Base-by-base conservation (phyloP, 2,329 filamentous ascomycete genomes). In the Stylonectria norvegica region DNA sequence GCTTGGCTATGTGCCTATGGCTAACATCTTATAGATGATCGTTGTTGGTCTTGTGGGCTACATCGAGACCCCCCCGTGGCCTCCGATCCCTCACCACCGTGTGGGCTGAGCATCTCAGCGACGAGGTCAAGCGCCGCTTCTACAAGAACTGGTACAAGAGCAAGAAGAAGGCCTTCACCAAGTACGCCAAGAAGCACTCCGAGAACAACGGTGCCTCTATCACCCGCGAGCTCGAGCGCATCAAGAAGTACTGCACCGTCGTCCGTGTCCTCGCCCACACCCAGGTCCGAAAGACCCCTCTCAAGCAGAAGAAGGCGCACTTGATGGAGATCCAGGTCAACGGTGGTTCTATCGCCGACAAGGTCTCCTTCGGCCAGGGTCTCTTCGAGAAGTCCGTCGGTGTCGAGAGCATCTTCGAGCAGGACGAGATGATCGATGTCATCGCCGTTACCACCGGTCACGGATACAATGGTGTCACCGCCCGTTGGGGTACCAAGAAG, bases 131-230 rank as follows among this genome's bases (percentile, higher is more conserved):
- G 86, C 88, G 93, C 67, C 88, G 93, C 70, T 98, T 98, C 89
- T 98, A 98, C 88, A 97, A 97, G 89, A 98, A 98, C 86, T 98
- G 93, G 93, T 98, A 98, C 87, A 95, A 95, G 86, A 89, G 84
- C 83, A 98, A 98, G 90, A 97, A 96, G 89, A 98, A 98, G 91
- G 93, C 93, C 52, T 98, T 98, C 81, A 98, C 93, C 82, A 96
- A 95, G 82, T 98, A 98, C 78, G 89, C 93, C 80, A 98, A 97
- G 89, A 91, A 95, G 85, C 89, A 97, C 85, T 89, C 91, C 55
- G 91, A 97, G 80, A 85, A 76, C 78, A 86, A 73, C 75, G 90
- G 89, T 65, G 77, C 87, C 61, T 89, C 88, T 66, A 86, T 97
- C 79, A 89, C 86, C 73, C 87, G 88, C 69, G 93, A 98, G 76